Conservation (phyloP, 106 monocot species). For the Amphibolis antarctica region DNA sequence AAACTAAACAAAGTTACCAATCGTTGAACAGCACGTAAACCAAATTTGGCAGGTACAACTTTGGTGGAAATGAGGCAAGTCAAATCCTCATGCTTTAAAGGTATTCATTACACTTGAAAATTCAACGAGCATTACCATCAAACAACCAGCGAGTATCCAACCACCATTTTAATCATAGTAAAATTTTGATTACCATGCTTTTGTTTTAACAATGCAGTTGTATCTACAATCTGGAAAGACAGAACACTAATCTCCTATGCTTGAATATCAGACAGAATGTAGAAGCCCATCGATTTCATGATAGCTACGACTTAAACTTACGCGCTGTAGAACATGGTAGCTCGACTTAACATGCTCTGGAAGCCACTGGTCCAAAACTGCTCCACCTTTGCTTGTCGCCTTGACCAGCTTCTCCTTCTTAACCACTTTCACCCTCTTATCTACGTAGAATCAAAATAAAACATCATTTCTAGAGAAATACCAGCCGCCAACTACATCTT, state of each 20-base stretch:
- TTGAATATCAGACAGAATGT: neutral
- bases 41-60: no score
- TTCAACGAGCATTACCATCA: no score
- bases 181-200: no score
- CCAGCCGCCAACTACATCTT: no score
- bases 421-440: slow-evolving; percentile 11
- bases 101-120: no score
- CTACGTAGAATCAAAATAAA: slow-evolving; percentile 8
- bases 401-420: slow-evolving; percentile 59
- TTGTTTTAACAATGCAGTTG: no score
- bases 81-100: no score
- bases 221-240: neutral
- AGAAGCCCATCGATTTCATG: neutral
- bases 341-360: slow-evolving; percentile 51
- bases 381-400: slow-evolving; percentile 64
- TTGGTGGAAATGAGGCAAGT: no score
- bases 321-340: slow-evolving; percentile 74
- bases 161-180: no score
- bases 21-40: no score
- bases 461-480: neutral
- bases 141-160: no score
- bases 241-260: neutral
- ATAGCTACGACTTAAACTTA: slow-evolving; percentile 11
- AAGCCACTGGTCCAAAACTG: slow-evolving; percentile 66
- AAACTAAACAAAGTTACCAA: no score